These are phyloP conservation scores for Cyberlindnera saturnus DNA, from an alignment of 805 yeast species.

Conservation along the genomic window DNA sequence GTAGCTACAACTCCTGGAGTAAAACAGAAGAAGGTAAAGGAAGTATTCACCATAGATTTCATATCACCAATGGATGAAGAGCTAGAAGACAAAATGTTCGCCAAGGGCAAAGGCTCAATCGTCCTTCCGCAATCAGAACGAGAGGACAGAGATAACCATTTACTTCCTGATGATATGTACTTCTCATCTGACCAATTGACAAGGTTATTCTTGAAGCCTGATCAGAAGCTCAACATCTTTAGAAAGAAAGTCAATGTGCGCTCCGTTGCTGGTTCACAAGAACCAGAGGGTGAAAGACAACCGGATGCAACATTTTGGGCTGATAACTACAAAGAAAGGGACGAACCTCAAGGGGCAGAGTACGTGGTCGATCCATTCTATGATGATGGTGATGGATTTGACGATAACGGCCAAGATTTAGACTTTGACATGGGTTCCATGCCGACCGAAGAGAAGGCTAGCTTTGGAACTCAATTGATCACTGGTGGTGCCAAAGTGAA, in stretches of 20 bases:
- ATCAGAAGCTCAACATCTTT: constrained; percentile 33
- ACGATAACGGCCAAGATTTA: constrained; percentile 21
- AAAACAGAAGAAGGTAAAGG: constrained; percentile 28
- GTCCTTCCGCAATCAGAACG: constrained; percentile 38
- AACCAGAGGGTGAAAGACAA: constrained; percentile 26
- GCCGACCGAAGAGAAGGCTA: constrained; percentile 8
- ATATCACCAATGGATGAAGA: constrained; percentile 27
- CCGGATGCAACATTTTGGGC: constrained; percentile 76
- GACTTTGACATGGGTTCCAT: constrained; percentile 1
- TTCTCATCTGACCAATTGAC: constrained; percentile 66
- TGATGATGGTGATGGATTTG: constrained; percentile 23
- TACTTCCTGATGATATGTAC: constrained; percentile 68
- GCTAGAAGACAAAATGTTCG: constrained; percentile 35
- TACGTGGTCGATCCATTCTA: constrained; percentile 17
- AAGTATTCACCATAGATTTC: constrained; percentile 39
- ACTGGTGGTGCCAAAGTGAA: constrained; percentile 26
- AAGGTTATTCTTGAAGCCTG: constrained; percentile 64
- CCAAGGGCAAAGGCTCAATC: constrained; percentile 27
- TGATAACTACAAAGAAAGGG: constrained; percentile 42
- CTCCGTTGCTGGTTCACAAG: not conserved
- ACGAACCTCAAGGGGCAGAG: constrained; percentile 28
- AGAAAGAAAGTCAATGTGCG: constrained; percentile 10
- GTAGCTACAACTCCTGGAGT: constrained; percentile 1
- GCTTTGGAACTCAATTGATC: constrained; percentile 24
- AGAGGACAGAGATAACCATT: constrained; percentile 36